Evolutionary conservation across 2,329 filamentous ascomycete species (phyloP), one percentile per base, ranked within the genome.

Genomic region (Cladosporium sp.): DNA sequence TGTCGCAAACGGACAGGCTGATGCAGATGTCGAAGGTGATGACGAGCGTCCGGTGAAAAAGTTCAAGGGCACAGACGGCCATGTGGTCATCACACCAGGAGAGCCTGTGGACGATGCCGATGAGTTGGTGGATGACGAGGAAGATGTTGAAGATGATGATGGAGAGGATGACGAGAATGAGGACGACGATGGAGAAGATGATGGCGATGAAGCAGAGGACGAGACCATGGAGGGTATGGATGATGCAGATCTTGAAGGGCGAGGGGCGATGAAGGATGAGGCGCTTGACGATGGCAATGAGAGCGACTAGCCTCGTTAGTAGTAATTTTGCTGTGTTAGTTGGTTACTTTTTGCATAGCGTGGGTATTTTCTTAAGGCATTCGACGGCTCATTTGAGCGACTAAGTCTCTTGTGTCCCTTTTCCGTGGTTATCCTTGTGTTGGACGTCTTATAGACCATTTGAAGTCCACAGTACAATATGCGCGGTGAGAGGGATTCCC

Each of bases 181-280:
- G 52, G 65, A 72, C 20, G 82, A 84, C 51, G 83, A 85, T 56
- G 83, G 72, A 25, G 69, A 70, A 41, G 58, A 59, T 38, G 50
- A 60, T 51, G 59, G 51, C 0, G 59, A 57, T 8, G 62, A 63
- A 42, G 61, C 58, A 41, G 47, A 42, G 69, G 43, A 55, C 4
- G 57, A 79, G 77, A 6, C 71, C 71, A 56, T 80, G 83, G 54
- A 81, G 74, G 63, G 74, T 74, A 69, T 84, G 78, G 2, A 80
- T 78, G 1, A 78, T 75, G 33, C 82, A 83, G 62, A 84, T 80
- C 72, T 71, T 79, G 62, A 83, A 72, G 38, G 76, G 73, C 55
- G 81, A 77, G 51, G 15, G 83, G 57, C 84, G 27, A 35, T 61
- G 29, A 53, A 55, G 30, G 65, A 67, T 38, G 64, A 66, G 47